Base-by-base conservation (phyloP, 2,329 filamentous ascomycete species). In the Paraphoma sp. region DNA sequence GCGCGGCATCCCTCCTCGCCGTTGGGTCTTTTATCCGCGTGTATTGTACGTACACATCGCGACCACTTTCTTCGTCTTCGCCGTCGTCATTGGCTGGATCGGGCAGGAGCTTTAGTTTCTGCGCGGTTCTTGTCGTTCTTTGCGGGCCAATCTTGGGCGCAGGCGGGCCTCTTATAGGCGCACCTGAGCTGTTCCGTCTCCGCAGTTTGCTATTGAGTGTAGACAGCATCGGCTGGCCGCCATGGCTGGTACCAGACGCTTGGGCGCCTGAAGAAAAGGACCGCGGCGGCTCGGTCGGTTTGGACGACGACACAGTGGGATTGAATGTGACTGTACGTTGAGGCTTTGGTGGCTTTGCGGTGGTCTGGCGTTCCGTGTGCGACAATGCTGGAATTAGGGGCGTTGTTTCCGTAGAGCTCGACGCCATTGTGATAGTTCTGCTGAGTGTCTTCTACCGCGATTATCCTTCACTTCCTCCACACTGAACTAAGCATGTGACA, bases 31-130 rank as follows among this genome's bases (percentile, higher is more conserved):
- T 98, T 79, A 99, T 99, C 44, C 95, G 86, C 8, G 94, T 97
- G 76, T 97, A 98, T 76, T 99, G 95, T 28, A 93, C 94, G 79
- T 99, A 99, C 31, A 99, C 95, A 74, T 99, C 95, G 62, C 93
- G 84, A 9, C 93, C 93, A 70, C 92, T 95, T 77, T 97, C 94
- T 70, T 97, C 94, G 60, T 98, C 93, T 16, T 68, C 65, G 29
- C 83, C 87, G 43, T 93, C 91, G 28, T 91, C 90, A 36, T 86
- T 91, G 44, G 96, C 91, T 0, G 93, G 93, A 71, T 95, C 95
- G 0, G 95, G 95, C 14, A 99, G 82, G n/a, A 99, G 85, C 80
- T 99, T 99, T 59, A 99, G 84, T 80, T 99, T 99, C 81, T 98
- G 93, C 1, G 92, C 92, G 63, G 91, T 97, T 78, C 97, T 96